Evolutionary conservation across 495 filamentous ascomycete genomes (phyloP).

Genomic region (Lophium mytilinum): DNA sequence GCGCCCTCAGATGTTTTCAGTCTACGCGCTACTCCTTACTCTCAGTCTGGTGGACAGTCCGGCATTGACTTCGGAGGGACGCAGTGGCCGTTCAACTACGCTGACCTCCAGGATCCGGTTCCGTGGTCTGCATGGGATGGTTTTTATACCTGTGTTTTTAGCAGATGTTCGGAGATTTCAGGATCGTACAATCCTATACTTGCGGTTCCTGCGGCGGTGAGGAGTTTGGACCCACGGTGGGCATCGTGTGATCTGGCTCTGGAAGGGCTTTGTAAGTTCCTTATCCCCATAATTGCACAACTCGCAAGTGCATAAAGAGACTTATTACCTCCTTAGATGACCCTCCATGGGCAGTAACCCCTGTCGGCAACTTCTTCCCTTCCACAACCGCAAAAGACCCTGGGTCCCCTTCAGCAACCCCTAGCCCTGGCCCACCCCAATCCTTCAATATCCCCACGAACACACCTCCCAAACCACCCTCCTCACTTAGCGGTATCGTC

Average conservation of each 20-base stretch:
- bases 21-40: conserved; percentile 7
- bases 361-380: conserved; percentile 6
- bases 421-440: not conserved
- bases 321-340: not conserved
- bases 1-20: conserved; percentile 12
- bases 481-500: not conserved
- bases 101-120: conserved; percentile 5
- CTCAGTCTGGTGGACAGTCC: not conserved
- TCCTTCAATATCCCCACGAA: not conserved
- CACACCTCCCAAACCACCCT: not conserved
- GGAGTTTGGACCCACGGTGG: conserved; percentile 10
- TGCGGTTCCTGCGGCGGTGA: conserved; percentile 8
- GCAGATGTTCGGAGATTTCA: not conserved
- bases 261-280: not conserved
- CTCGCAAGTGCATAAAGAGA: too few species aligned
- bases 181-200: conserved; percentile 5
- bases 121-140: conserved; percentile 8
- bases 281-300: too few species aligned
- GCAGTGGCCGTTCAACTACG: conserved; percentile 13
- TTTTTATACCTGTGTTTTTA: not conserved
- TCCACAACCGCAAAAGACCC: not conserved
- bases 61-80: conserved; percentile 1
- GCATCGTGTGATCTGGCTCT: conserved; percentile 8
- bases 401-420: not conserved
- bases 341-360: conserved; percentile 6